Evolutionary conservation across 2,329 filamentous ascomycete species (phyloP), one percentile per base, ranked within the genome.

Genomic region (Venturia nashicola): DNA sequence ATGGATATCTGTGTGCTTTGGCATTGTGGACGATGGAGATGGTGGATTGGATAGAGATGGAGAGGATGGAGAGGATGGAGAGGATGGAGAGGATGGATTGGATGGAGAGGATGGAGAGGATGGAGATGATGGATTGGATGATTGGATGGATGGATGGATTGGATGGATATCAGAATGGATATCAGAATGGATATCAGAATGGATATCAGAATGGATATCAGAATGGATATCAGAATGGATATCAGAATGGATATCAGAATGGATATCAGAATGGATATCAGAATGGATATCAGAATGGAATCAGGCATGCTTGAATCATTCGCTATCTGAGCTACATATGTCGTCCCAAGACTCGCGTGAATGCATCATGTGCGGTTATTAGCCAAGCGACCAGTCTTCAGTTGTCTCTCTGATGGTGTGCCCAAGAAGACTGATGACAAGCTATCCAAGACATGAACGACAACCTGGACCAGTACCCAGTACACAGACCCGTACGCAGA

Each of bases 351-450:
- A 3, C 51, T 36, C 27, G 51, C 51, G 51, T 57, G 51, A 57
- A 57, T 57, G 51, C 51, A 57, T 57, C 51, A 57, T 57, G 51
- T 57, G 51, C 14, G 27, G 32, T n/a, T 8, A 20, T 57, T 39
- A 11, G 36, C 51, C 0, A 9, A n/a, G 12, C 18, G 14, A 20
- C 27, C 27, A 27, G 27, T 27, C 27, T 27, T 27, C 27, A 27
- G 27, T 27, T 27, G 27, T 27, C 27, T 27, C 27, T 9, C 51
- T 57, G 51, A 36, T 57, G 51, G 51, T 57, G 51, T 57, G 51
- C 51, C n/a, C 51, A n/a, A 36, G 51, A 57, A 55, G 51, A 14
- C 51, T 57, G 51, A 57, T 57, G 51, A 57, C 51, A 57, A n/a
- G 51, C 51, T 18, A 36, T 36, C 18, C 27, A 57, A 36, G 32